Conservation (phyloP, 192 early-diverging fungal genomes). For the Backusella australiensis region DNA sequence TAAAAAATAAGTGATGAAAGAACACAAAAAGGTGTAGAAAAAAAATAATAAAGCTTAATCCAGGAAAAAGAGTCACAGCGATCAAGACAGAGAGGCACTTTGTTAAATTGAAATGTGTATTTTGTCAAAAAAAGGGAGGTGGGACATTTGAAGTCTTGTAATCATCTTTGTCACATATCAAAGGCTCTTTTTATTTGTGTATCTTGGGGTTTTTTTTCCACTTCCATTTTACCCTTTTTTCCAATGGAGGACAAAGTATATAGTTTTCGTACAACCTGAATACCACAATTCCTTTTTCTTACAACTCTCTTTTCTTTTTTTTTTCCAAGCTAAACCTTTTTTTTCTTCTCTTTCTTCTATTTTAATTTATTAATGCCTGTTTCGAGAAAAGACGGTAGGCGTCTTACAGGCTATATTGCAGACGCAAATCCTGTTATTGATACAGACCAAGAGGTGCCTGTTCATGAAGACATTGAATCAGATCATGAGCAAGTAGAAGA, state of each 20-base stretch:
- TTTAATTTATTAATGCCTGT: neutral
- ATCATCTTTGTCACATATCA: neutral
- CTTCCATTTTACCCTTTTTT: neutral
- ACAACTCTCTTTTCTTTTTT: neutral
- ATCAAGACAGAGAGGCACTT: neutral
- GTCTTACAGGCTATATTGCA: conserved; percentile 17
- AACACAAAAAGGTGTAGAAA: neutral
- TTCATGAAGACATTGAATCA: conserved; percentile 33
- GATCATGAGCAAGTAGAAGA: neutral
- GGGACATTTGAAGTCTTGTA: too few species aligned
- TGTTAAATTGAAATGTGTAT: neutral
- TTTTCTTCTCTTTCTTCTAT: conserved; percentile 4
- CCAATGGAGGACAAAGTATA: conserved; percentile 2
- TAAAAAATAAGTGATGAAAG: too few species aligned
- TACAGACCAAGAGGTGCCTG: conserved; percentile 24
- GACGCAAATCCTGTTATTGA: neutral
- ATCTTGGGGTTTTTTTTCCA: too few species aligned
- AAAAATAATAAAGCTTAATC: neutral
- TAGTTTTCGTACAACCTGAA: neutral
- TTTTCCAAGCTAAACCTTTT: neutral
- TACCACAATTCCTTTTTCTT: neutral
- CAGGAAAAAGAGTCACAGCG: neutral
- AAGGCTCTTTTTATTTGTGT: neutral
- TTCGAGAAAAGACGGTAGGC: conserved; percentile 6
- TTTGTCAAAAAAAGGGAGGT: neutral